Conservation (phyloP, 108 stramenopile species). For the Pseudonitzschia multistriata region DNA sequence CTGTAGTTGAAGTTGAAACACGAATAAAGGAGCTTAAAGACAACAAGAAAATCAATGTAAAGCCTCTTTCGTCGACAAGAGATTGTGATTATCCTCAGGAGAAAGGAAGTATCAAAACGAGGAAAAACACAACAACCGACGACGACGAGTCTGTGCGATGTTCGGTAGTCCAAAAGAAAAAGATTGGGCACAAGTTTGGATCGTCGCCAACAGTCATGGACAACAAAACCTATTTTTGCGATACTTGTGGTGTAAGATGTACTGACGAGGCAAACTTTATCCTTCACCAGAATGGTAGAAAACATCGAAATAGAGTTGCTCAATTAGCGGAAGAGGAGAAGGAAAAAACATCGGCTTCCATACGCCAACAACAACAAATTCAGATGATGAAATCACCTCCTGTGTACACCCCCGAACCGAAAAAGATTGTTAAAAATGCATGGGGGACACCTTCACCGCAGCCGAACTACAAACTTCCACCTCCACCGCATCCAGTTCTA, state of each 20-base stretch:
- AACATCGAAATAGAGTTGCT: slow-evolving; percentile 74
- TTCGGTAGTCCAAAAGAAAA: not conserved
- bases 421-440: slow-evolving; percentile 17
- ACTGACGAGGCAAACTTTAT: slow-evolving; percentile 60
- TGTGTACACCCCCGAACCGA: not conserved
- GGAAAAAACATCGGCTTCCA: slow-evolving; percentile 46
- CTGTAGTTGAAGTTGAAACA: slow-evolving; percentile 41
- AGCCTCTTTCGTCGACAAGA: not conserved
- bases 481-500: slow-evolving; percentile 36
- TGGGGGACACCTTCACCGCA: slow-evolving; percentile 28
- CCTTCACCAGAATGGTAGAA: slow-evolving; percentile 74
- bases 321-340: slow-evolving; percentile 65
- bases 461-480: slow-evolving; percentile 42
- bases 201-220: not conserved
- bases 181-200: not conserved
- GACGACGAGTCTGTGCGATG: not conserved
- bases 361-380: slow-evolving; percentile 45
- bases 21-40: slow-evolving; percentile 22
- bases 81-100: not conserved
- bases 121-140: not conserved
- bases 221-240: slow-evolving; percentile 38
- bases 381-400: slow-evolving; percentile 27
- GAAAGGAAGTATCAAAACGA: not conserved
- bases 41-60: not conserved
- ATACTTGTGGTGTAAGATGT: slow-evolving; percentile 60